phyloP scores from a whole-genome alignment of 2,329 filamentous ascomycete genomes.

The Aspergillus aculeatinus region DNA sequence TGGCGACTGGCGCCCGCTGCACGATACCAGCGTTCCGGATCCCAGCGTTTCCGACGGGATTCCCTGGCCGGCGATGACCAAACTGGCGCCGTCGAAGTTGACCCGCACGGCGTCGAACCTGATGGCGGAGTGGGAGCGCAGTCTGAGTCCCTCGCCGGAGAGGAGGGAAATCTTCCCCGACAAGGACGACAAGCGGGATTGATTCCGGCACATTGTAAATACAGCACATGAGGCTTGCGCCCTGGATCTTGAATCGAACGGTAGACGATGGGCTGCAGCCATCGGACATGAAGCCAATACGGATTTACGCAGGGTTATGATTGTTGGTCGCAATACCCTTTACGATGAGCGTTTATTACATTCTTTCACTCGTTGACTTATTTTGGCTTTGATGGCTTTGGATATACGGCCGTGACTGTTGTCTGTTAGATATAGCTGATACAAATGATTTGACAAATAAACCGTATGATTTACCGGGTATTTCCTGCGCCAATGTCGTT shows the following conservation, averaged over 20 bases:
- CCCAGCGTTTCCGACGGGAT: constrained; percentile 42
- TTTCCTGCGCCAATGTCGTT: too few relatives aligned
- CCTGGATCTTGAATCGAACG: constrained; percentile 11
- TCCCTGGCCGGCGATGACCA: constrained; percentile 70
- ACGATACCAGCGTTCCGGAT: constrained; percentile 27
- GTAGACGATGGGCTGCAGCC: constrained; percentile 9
- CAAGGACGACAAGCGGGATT: constrained; percentile 36
- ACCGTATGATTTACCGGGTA: neutral
- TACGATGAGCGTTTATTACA: constrained; percentile 29
- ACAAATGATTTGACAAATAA: neutral
- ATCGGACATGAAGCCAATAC: constrained; percentile 22
- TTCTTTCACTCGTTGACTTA: constrained; percentile 7
- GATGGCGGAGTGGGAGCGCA: constrained; percentile 90
- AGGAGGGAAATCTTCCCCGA: constrained; percentile 21
- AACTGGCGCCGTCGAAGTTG: constrained; percentile 71
- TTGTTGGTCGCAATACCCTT: constrained; percentile 27
- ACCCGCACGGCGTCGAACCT: constrained; percentile 80
- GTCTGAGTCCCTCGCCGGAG: constrained; percentile 51
- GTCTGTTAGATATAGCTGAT: neutral
- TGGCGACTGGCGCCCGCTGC: constrained; percentile 36
- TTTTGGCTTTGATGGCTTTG: constrained; percentile 3
- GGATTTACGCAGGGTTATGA: constrained; percentile 36
- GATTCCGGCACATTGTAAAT: constrained; percentile 19
- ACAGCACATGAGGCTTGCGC: constrained; percentile 18
- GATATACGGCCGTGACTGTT: neutral